Percentiles rank a stretch among this genome's conserved stretches.
Conservation (phyloP, 331 rosid genomes). For the Telfairia occidentalis region DNA sequence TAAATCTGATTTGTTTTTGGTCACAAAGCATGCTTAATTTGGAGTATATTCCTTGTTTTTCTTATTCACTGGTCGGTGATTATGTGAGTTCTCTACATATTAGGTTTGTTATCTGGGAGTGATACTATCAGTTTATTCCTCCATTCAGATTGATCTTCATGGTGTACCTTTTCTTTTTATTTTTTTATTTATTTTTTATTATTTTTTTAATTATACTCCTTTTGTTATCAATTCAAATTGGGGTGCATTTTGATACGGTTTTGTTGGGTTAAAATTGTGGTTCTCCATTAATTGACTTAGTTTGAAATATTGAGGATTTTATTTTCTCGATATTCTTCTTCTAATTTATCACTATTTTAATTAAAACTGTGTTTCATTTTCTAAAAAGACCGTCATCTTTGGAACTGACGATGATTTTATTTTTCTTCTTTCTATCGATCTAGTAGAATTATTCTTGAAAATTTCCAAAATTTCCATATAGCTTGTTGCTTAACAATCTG, state of each 20-base stretch:
- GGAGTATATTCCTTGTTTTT: not conserved
- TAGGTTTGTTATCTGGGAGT: not conserved
- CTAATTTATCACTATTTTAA: not conserved
- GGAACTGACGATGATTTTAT: not conserved
- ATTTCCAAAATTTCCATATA: not conserved
- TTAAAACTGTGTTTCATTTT: not conserved
- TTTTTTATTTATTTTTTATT: no score
- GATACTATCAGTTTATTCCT: not conserved
- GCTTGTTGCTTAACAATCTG: constrained; percentile 2
- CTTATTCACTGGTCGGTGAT: not conserved
- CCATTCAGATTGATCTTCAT: not conserved
- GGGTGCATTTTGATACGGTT: not conserved
- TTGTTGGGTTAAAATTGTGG: not conserved
- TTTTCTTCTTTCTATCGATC: not conserved
- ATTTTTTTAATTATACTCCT: not conserved
- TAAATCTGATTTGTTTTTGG: not conserved
- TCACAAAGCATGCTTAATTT: not conserved
- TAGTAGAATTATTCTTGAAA: not conserved
- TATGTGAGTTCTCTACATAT: not conserved
- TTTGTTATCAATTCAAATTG: not conserved
- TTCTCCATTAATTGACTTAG: not conserved
- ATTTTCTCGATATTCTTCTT: not conserved
- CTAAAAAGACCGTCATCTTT: not conserved
- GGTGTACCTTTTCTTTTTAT: not conserved
- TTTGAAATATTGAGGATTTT: not conserved